Evolutionary conservation across 768 basidiomycete species (phyloP).

Genomic region (Termitomyces sp.): DNA sequence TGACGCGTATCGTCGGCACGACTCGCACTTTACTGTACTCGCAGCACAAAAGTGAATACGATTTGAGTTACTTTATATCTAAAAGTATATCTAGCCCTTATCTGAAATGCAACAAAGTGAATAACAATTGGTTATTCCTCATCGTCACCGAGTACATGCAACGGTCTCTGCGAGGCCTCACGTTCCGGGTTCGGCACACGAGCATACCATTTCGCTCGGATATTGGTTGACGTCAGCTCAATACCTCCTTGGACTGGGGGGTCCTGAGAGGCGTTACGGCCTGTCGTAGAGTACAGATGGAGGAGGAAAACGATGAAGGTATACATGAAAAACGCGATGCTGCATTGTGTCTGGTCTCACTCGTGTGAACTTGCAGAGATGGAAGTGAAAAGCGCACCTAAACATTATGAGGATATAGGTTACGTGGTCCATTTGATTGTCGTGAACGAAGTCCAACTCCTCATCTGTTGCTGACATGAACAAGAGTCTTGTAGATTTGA

Average conservation of each 20-base stretch:
- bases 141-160: conserved; percentile 30
- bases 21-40: too few relatives aligned
- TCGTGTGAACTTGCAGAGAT: background rate
- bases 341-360: conserved; percentile 19
- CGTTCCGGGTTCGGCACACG: conserved; percentile 45
- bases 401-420: conserved; percentile 85
- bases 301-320: conserved; percentile 67
- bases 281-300: conserved; percentile 61
- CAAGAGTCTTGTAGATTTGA: conserved; percentile 43
- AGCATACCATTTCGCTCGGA: conserved; percentile 58
- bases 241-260: conserved; percentile 5
- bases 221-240: conserved; percentile 12
- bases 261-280: conserved; percentile 43
- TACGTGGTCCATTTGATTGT: conserved; percentile 83
- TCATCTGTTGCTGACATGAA: conserved; percentile 97
- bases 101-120: background rate
- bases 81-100: background rate
- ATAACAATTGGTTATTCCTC: conserved; percentile 23
- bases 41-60: too few relatives aligned
- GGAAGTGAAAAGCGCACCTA: conserved; percentile 41
- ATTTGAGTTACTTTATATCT: background rate
- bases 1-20: background rate
- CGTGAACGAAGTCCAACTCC: conserved; percentile 69
- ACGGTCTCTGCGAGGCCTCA: conserved; percentile 1
- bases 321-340: conserved; percentile 77